Percentiles rank a stretch among this genome's conserved stretches.
Evolutionary conservation across 495 filamentous ascomycete species (phyloP).

Genomic region (Aspergillus funiculosus): DNA sequence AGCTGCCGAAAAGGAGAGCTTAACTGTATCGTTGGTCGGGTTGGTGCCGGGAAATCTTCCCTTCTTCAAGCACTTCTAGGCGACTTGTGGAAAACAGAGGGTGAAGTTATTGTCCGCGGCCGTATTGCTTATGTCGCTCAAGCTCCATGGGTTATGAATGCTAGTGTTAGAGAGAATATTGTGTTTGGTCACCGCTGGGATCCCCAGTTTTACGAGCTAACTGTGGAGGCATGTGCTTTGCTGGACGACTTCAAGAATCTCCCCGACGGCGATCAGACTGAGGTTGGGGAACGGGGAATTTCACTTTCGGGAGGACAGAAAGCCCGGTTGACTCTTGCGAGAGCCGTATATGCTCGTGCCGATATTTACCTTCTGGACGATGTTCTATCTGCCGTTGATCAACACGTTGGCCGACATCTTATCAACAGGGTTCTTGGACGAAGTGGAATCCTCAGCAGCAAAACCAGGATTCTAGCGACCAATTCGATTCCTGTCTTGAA

Average conservation of each 20-base stretch:
- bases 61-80: slow-evolving; percentile 82
- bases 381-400: slow-evolving; percentile 90
- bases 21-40: slow-evolving; percentile 88
- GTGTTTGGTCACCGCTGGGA: slow-evolving; percentile 95
- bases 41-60: slow-evolving; percentile 91
- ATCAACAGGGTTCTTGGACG: slow-evolving; percentile 88
- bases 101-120: slow-evolving; percentile 77
- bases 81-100: slow-evolving; percentile 83
- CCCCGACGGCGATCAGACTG: slow-evolving; percentile 92
- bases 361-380: slow-evolving; percentile 96
- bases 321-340: slow-evolving; percentile 86
- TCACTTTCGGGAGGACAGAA: slow-evolving; percentile 97
- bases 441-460: slow-evolving; percentile 73
- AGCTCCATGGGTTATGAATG: slow-evolving; percentile 95
- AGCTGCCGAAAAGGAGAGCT: slow-evolving; percentile 85
- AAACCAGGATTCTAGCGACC: slow-evolving; percentile 90
- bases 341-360: slow-evolving; percentile 95
- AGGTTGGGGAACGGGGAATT: slow-evolving; percentile 96
- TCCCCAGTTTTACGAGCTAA: slow-evolving; percentile 88
- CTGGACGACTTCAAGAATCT: slow-evolving; percentile 85
- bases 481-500: slow-evolving; percentile 91
- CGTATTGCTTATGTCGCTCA: slow-evolving; percentile 87
- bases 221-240: slow-evolving; percentile 89
- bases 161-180: slow-evolving; percentile 93
- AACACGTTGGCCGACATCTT: slow-evolving; percentile 91